A percentile compares a stretch with the other conserved stretches of the same genome.
phyloP scores from a whole-genome alignment of 768 basidiomycete species.

The Podaxis carcinomalis region DNA sequence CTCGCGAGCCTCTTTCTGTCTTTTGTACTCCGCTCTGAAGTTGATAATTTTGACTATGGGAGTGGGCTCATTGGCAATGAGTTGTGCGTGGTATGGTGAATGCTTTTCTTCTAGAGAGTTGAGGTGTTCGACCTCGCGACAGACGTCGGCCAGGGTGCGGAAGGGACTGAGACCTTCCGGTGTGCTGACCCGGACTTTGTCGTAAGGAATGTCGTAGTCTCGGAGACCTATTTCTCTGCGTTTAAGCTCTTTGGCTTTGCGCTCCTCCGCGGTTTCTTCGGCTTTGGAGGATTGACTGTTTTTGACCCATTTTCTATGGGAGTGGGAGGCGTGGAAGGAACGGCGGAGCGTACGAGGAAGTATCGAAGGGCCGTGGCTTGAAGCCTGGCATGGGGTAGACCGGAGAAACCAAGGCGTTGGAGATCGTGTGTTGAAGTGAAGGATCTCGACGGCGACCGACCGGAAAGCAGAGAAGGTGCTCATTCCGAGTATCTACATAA shows the following conservation, averaged over 20 bases:
- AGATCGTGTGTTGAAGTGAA: neutral
- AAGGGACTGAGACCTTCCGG: neutral
- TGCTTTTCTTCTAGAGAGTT: neutral
- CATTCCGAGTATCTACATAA: neutral
- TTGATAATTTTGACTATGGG: constrained; percentile 62
- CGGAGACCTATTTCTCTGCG: constrained; percentile 7
- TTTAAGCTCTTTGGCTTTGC: neutral
- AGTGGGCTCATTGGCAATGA: neutral
- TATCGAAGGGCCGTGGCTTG: neutral
- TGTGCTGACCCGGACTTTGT: neutral
- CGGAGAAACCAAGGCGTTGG: neutral
- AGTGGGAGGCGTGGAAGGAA: neutral
- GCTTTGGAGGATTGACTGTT: neutral
- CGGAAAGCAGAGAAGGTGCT: constrained; percentile 8
- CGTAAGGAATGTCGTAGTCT: constrained; percentile 2
- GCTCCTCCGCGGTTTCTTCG: neutral
- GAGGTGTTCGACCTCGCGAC: neutral
- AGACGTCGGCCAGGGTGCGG: neutral
- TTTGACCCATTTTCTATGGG: neutral
- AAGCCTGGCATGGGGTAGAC: neutral
- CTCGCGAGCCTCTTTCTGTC: constrained; percentile 31
- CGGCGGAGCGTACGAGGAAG: neutral
- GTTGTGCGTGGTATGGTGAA: neutral
- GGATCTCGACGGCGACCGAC: neutral
- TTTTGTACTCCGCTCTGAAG: constrained; percentile 36